A percentile compares a stretch with the other conserved stretches of the same genome.
phyloP scores from a whole-genome alignment of 1,284 basidiomycete species.

The Pterula multifida region DNA sequence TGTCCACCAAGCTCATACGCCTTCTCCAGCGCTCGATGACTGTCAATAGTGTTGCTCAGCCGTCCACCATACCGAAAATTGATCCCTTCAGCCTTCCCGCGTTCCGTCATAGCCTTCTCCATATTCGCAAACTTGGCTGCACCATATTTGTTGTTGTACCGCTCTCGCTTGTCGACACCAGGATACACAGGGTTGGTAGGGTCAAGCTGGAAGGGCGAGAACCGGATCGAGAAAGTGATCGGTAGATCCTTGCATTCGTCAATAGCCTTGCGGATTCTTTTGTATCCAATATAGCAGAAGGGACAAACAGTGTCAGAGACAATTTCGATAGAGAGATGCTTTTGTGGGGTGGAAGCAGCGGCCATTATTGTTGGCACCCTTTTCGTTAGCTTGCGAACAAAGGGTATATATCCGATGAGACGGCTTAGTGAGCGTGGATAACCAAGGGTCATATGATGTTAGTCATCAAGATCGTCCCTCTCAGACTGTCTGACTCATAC shows the following conservation, averaged over 20 bases:
- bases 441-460: neutral
- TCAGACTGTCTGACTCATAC: too few relatives aligned
- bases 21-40: slow-evolving; percentile 1
- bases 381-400: neutral
- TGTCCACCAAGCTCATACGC: neutral
- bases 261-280: neutral
- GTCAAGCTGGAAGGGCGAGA: slow-evolving; percentile 2
- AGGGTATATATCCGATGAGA: neutral
- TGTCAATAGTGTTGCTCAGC: neutral
- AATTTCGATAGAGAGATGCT: neutral
- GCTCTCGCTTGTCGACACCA: neutral
- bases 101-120: neutral
- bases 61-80: neutral
- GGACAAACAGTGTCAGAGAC: neutral
- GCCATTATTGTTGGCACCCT: neutral
- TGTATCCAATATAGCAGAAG: slow-evolving; percentile 2
- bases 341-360: neutral
- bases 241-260: neutral
- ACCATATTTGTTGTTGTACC: neutral
- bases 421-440: neutral
- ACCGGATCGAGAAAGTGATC: neutral
- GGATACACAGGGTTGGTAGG: neutral
- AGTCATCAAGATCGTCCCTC: neutral
- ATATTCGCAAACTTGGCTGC: neutral
- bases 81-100: neutral